These are phyloP conservation scores for Jaapia argillacea DNA, from an alignment of 768 basidiomycete genomes.

Conservation along the genomic window DNA sequence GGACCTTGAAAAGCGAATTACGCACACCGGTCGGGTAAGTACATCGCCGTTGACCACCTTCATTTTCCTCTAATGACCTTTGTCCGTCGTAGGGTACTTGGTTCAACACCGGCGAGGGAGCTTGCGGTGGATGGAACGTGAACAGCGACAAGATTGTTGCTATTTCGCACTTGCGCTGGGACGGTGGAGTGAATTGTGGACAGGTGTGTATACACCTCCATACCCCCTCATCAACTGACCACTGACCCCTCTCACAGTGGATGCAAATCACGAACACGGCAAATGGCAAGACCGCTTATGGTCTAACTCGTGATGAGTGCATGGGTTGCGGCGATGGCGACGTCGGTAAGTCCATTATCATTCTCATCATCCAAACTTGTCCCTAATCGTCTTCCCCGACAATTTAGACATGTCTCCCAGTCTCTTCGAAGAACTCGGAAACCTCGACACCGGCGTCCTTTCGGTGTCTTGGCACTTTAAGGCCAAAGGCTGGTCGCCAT, in stretches of 20 bases:
- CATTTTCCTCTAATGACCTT: conserved; percentile 4
- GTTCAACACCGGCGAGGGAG: conserved; percentile 50
- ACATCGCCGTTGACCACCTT: conserved; percentile 2
- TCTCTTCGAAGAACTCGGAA: conserved; percentile 43
- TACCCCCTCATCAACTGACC: conserved; percentile 4
- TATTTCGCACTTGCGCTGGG: conserved; percentile 44
- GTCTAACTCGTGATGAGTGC: conserved; percentile 49
- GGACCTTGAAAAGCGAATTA: conserved; percentile 39
- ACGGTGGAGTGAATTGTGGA: conserved; percentile 44
- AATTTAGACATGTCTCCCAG: conserved; percentile 55
- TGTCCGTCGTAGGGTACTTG: conserved; percentile 46
- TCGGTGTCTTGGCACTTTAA: conserved; percentile 54
- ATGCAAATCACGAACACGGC: conserved; percentile 49
- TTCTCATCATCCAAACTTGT: background rate
- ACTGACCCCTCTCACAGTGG: conserved; percentile 43
- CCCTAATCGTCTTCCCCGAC: background rate
- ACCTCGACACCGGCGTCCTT: conserved; percentile 39
- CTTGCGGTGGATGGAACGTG: conserved; percentile 47
- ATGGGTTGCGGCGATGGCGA: conserved; percentile 38
- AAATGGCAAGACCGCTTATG: conserved; percentile 40
- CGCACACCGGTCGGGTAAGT: conserved; percentile 49
- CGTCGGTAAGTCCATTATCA: conserved; percentile 36
- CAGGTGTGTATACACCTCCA: conserved; percentile 20
- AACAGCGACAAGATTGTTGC: conserved; percentile 51
- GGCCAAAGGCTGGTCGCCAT: conserved; percentile 33